Evolutionary conservation across 352 stramenopile genomes (phyloP).

Genomic region (Globisporangium radiosum): DNA sequence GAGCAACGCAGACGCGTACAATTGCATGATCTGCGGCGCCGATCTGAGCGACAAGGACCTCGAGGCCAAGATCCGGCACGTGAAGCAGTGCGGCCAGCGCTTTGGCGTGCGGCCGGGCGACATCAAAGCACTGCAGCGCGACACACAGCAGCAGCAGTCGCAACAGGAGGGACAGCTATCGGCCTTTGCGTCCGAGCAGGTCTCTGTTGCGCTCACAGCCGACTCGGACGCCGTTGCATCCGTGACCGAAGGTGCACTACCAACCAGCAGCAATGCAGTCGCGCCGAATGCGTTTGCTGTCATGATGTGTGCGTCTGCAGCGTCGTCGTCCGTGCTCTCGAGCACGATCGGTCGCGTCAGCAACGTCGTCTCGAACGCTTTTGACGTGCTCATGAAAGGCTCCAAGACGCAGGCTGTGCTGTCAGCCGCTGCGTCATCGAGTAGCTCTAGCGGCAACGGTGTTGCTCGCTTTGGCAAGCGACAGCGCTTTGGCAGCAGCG

Average conservation of each 20-base stretch:
- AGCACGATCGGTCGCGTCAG: slow-evolving; percentile 13
- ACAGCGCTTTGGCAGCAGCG: not conserved
- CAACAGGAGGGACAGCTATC: slow-evolving; percentile 3
- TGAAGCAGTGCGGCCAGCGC: slow-evolving; percentile 68
- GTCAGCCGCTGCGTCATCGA: not conserved
- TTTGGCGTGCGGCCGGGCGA: slow-evolving; percentile 56
- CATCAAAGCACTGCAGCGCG: slow-evolving; percentile 22
- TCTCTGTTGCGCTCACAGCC: not conserved
- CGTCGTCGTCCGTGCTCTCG: slow-evolving; percentile 2
- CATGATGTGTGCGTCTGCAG: slow-evolving; percentile 41
- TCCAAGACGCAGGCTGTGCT: slow-evolving; percentile 49
- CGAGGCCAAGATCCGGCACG: slow-evolving; percentile 54
- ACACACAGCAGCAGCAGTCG: not conserved
- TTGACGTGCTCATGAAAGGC: slow-evolving; percentile 79
- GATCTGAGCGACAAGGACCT: slow-evolving; percentile 33
- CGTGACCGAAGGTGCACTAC: slow-evolving; percentile 3
- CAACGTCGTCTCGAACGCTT: slow-evolving; percentile 44
- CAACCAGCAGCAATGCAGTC: not conserved
- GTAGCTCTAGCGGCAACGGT: too few relatives aligned
- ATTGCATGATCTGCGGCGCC: slow-evolving; percentile 66
- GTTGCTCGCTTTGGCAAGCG: slow-evolving; percentile 18
- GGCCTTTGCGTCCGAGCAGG: not conserved
- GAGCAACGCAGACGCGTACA: slow-evolving; percentile 15
- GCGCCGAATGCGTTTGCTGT: slow-evolving; percentile 41
- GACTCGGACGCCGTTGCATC: too few relatives aligned